These are phyloP conservation scores for Thalassia testudinum DNA, from an alignment of 116 monocot genomes.

Conservation along the genomic window DNA sequence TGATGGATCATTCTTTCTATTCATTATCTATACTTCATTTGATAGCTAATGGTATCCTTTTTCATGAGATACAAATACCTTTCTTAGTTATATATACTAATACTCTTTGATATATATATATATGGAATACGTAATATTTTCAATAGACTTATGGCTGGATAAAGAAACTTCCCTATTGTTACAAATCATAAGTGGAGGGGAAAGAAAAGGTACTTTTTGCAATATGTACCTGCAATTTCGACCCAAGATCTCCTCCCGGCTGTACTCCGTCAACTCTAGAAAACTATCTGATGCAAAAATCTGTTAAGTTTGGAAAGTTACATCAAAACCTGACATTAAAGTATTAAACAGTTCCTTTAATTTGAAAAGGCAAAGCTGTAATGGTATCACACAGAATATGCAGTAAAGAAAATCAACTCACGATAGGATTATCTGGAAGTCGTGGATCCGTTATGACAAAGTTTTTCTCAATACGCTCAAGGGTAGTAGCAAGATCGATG, in stretches of 20 bases:
- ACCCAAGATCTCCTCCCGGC: conserved; percentile 92
- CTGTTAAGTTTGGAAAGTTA: conserved; percentile 14
- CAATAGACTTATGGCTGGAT: no score
- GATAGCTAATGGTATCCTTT: no score
- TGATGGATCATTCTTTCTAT: no score
- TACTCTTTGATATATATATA: no score
- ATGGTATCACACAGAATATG: no score
- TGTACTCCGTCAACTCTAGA: conserved; percentile 89
- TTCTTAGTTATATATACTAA: no score
- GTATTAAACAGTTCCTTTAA: neutral
- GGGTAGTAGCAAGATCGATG: conserved; percentile 92
- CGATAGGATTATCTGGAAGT: conserved; percentile 97
- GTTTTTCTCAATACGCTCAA: conserved; percentile 97
- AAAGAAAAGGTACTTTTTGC: no score
- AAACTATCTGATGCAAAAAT: conserved; percentile 99
- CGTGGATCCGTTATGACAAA: conserved; percentile 99
- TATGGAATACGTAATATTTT: no score
- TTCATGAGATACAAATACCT: no score
- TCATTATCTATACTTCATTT: no score
- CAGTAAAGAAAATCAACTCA: conserved; percentile 21
- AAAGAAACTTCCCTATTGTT: no score
- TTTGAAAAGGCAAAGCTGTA: neutral
- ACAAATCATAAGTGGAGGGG: no score
- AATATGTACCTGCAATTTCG: conserved; percentile 76
- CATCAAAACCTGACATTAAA: neutral